These are phyloP conservation scores for Albatrellus ellisii DNA, from an alignment of 768 basidiomycete genomes.

Conservation along the genomic window DNA sequence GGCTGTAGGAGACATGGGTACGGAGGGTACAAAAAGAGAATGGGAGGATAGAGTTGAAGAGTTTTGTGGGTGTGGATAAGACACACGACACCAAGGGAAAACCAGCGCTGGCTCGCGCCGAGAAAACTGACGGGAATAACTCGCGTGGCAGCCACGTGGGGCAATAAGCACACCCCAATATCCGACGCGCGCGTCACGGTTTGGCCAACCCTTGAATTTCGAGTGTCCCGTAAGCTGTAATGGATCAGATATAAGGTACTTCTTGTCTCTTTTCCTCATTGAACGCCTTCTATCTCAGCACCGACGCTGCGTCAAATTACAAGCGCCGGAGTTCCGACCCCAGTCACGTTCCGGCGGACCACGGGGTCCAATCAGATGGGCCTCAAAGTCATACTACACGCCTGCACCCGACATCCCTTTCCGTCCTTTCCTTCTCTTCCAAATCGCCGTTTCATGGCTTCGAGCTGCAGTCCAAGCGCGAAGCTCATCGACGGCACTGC, in stretches of 20 bases:
- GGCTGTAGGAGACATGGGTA: slow-evolving; percentile 39
- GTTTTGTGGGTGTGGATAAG: slow-evolving; percentile 6
- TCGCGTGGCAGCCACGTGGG: too few species aligned
- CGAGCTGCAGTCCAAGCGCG: slow-evolving; percentile 21
- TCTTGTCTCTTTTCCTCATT: too few species aligned
- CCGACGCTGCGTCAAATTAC: too few species aligned
- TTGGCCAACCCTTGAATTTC: too few species aligned
- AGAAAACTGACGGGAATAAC: neutral
- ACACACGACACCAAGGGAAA: slow-evolving; percentile 3
- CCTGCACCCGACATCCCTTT: neutral
- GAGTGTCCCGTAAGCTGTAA: too few species aligned
- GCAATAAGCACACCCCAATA: too few species aligned
- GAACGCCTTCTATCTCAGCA: too few species aligned
- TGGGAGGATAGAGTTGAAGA: slow-evolving; percentile 6
- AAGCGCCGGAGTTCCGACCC: too few species aligned
- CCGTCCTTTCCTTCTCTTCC: slow-evolving; percentile 13
- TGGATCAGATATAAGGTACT: too few species aligned
- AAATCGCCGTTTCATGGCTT: slow-evolving; percentile 17
- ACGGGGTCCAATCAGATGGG: neutral
- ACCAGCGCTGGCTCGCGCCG: neutral
- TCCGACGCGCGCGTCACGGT: too few species aligned
- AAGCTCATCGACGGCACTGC: slow-evolving; percentile 73
- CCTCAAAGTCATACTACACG: neutral
- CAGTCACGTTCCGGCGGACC: too few species aligned
- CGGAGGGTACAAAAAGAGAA: slow-evolving; percentile 9